Base-by-base conservation (phyloP, 768 basidiomycete species). In the Amyloporia xantha region DNA sequence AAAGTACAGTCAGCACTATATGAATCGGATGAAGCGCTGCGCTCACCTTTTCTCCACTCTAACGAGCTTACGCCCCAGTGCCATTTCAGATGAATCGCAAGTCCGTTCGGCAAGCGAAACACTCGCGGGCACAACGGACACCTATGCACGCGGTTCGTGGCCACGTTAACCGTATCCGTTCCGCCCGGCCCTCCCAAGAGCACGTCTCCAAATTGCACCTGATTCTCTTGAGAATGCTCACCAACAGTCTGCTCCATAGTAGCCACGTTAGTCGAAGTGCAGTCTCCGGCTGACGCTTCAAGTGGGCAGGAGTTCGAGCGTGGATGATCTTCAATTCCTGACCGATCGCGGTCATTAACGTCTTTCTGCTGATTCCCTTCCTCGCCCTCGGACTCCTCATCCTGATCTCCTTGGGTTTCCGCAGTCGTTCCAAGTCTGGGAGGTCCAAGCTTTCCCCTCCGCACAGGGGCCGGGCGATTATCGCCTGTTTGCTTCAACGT, bases 11-110 rank as follows among this genome's bases (percentile, higher is more conserved):
- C n/a, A n/a, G n/a, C n/a, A n/a, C n/a, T n/a, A n/a, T n/a, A 1
- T 24, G 28, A 4, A 7, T 15, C 4, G 5, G 11, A 10, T 11
- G 3, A 11, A 4, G 21, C 37, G 23, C 24, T 9, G 6, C 2
- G 15, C 28, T 1, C 40, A 58, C 56, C 56, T 27, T 36, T 28
- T 37, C 43, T 52, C 56, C 56, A 54, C 0, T 51, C 53, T 0
- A 58, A 39, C 1, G 36, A 24, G 7, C 30, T 54, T 24, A 48
- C 47, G 25, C 56, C 56, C 51, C 54, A 58, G 24, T 58, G 56
- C 56, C 56, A 58, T 38, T 58, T 58, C 2, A 54, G 47, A 17
- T 58, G 56, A 5, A 58, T 45, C 25, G 54, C 51, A 3, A 58
- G 46, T 4, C 56, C 44, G 27, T 58, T 53, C 1, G 54, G 43